Conservation (phyloP, 2,329 filamentous ascomycete genomes). For the Myotisia sp. region DNA sequence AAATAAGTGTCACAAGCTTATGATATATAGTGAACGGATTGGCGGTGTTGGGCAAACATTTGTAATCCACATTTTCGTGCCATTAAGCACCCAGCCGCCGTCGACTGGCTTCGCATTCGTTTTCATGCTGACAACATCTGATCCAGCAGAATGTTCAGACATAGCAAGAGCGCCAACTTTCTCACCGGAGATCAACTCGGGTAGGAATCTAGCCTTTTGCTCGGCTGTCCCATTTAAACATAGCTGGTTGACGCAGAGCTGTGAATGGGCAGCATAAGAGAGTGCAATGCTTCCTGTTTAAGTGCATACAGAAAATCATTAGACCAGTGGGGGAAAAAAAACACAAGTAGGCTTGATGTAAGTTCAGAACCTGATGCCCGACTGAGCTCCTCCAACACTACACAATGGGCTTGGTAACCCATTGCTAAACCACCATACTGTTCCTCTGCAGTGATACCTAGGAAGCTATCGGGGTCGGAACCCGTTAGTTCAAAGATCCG, state of each 20-base stretch:
- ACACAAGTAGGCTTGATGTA: not conserved
- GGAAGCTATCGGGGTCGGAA: no score
- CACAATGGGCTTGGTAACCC: slow-evolving; percentile 92
- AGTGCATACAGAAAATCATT: no score
- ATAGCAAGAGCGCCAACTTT: slow-evolving; percentile 82
- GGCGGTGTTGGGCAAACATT: slow-evolving; percentile 44
- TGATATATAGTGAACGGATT: not conserved
- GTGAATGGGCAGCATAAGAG: slow-evolving; percentile 89
- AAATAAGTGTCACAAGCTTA: not conserved
- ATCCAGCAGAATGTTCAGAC: slow-evolving; percentile 82
- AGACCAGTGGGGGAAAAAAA: not conserved
- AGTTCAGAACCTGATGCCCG: slow-evolving; percentile 53
- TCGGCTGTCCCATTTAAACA: slow-evolving; percentile 69
- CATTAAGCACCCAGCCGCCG: slow-evolving; percentile 73
- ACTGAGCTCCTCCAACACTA: slow-evolving; percentile 90
- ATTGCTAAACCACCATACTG: slow-evolving; percentile 77
- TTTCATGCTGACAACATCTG: slow-evolving; percentile 92
- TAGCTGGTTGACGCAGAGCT: slow-evolving; percentile 92
- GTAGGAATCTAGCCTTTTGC: slow-evolving; percentile 71
- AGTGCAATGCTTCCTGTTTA: slow-evolving; percentile 54
- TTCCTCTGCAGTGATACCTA: slow-evolving; percentile 88
- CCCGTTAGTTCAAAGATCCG: not conserved
- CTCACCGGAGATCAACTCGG: slow-evolving; percentile 64
- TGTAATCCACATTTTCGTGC: slow-evolving; percentile 99
- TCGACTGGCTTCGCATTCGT: slow-evolving; percentile 66